Base-by-base conservation (phyloP, 1,284 basidiomycete genomes). In the Moniliella sp. region DNA sequence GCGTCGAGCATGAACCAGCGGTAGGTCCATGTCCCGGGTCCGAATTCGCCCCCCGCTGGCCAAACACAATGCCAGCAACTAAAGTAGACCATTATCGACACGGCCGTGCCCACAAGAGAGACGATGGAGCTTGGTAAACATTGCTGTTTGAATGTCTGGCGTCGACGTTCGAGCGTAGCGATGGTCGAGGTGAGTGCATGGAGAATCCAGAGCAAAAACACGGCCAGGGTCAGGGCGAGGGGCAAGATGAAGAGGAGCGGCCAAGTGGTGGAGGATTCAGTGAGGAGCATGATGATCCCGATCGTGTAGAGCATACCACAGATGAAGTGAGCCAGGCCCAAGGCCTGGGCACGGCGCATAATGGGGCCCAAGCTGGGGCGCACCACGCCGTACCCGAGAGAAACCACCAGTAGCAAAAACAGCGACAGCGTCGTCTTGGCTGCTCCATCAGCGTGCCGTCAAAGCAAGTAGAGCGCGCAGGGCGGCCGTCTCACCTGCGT, bases 1-100 rank as follows among this genome's bases (percentile, higher is more conserved):
- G n/a, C 91, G 50, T 97, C 91, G 27, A 97, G 69, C 10, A 97
- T 65, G 72, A 84, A 82, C 91, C 91, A 99, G 31, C 86, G 73
- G 33, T 74, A 72, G 43, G 71, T 71, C 88, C 88, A 97, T n/a
- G 81, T n/a, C 41, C 76, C 75, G 1, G 86, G 78, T 4, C 80
- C 77, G 54, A 88, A 94, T 55, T 88, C 5, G 79, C 76, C n/a
- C 81, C 65, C n/a, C n/a, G n/a, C n/a, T 80, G 80, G 0, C 82
- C 83, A 64, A 97, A 83, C 5, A 79, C 75, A 56, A 93, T 66
- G 0, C 80, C 76, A 1, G 84, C 91, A 4, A 93, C 74, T 15
- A 88, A 94, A 94, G 68, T 94, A 93, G 5, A 33, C 25, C 14
- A 33, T 32, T n/a, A 35, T 11, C 15, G 26, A n/a, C n/a, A n/a